Base-by-base conservation (phyloP, 257 asterid species). In the Solanum neorickii region DNA sequence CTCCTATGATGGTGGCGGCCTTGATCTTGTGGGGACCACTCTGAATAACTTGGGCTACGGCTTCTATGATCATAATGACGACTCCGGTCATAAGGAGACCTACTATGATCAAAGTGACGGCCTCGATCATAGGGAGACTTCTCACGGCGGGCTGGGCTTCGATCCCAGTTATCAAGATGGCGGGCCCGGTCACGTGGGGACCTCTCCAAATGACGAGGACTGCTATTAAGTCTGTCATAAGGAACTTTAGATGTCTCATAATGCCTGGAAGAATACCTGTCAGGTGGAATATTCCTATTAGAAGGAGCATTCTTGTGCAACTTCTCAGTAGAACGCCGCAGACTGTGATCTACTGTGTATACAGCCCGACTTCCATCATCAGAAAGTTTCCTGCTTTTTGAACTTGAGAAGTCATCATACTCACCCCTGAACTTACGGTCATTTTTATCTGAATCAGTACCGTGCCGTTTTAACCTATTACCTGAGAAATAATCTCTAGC, bases 131-230 rank as follows among this genome's bases (percentile, higher is more conserved):
- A 89, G 62, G 97, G 93, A 52, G 98, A 92, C 69, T 92, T 89
- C 44, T 91, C 90, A 27, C 87, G 91, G 23, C 86, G 92, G 87
- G 88, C 87, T 15, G 97, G 97, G 90, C 95, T 94, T 88, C 86
- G 88, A 87, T 89, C 95, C 85, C 94, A 89, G 83, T 89, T 86
- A 75, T 91, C 95, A 87, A 91, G 90, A 82, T 92, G 87, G 70
- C 90, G 94, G 89, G 90, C 84, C 91, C 97, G 93, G 41, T 94
- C 93, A 35, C 87, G 94, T 37, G 98, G 96, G 90, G 98, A 94
- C 89, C 94, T 89, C 93, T 94, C 98, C 83, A 92, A 88, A 87
- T 93, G 97, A 87, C 87, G 96, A 31, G 99, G 99, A 86, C 98
- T 95, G 89, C 87, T 88, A 82, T 91, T 94, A 46, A 88, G 93